A percentile compares a stretch with the other conserved stretches of the same genome.
phyloP scores from a whole-genome alignment of 139 green algal genomes.

The Coccomyxa sp. region DNA sequence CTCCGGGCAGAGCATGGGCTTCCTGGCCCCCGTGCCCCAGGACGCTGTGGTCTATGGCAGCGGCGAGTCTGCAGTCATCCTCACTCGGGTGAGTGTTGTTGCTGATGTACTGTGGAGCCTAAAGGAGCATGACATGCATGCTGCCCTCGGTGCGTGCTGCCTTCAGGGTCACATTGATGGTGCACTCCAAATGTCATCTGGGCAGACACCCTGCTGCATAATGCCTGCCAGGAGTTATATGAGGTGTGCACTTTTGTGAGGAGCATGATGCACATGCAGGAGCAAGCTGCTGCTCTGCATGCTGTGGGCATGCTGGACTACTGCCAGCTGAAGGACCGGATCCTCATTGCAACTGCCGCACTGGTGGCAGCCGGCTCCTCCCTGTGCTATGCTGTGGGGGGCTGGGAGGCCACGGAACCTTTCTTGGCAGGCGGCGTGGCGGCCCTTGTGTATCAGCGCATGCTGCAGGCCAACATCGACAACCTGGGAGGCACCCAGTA shows the following conservation, averaged over 20 bases:
- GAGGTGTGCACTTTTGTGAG: too few species aligned
- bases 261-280: slow-evolving; percentile 26
- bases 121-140: too few species aligned
- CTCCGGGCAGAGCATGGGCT: slow-evolving; percentile 36
- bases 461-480: slow-evolving; percentile 55
- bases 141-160: too few species aligned
- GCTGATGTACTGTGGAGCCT: too few species aligned
- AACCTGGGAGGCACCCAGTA: slow-evolving; percentile 6
- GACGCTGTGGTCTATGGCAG: slow-evolving; percentile 66
- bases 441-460: slow-evolving; percentile 63
- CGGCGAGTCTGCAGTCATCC: slow-evolving; percentile 44
- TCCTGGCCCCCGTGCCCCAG: slow-evolving; percentile 55
- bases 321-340: slow-evolving; percentile 51
- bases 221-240: neutral
- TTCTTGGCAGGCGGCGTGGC: slow-evolving; percentile 62
- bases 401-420: slow-evolving; percentile 44
- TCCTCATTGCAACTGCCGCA: slow-evolving; percentile 53
- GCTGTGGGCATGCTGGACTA: slow-evolving; percentile 60
- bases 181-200: neutral
- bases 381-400: slow-evolving; percentile 28
- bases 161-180: neutral
- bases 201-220: neutral
- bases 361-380: slow-evolving; percentile 49
- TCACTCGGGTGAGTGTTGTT: slow-evolving; percentile 61
- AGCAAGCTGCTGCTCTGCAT: slow-evolving; percentile 51